Evolutionary conservation across 139 green algal genomes (phyloP).

Genomic region (Diplosphaera chodatii): DNA sequence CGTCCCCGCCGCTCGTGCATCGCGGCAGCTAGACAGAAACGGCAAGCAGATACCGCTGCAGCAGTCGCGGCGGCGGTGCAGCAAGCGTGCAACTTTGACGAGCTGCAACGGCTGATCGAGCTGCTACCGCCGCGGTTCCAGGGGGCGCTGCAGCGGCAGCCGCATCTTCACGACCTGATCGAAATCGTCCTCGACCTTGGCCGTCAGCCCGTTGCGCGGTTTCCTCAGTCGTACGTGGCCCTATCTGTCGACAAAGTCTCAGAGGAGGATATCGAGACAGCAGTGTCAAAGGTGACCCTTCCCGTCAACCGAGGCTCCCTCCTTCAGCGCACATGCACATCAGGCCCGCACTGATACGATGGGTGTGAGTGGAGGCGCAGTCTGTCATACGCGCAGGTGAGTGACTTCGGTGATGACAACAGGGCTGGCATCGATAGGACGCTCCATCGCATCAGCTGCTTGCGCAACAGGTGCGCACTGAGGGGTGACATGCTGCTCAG

Average conservation of each 20-base stretch:
- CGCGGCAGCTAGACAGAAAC: no score
- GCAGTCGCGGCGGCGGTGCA: background rate
- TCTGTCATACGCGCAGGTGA: slow-evolving; percentile 33
- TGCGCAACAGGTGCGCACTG: slow-evolving; percentile 53
- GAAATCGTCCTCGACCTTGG: slow-evolving; percentile 88
- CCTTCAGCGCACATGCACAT: no score
- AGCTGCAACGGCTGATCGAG: background rate
- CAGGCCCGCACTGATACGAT: no score
- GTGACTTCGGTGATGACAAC: slow-evolving; percentile 87
- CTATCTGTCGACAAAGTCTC: slow-evolving; percentile 43
- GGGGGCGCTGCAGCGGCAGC: background rate
- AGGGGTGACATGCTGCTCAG: no score
- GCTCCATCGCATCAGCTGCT: slow-evolving; percentile 87
- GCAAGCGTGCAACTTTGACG: background rate
- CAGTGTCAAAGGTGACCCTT: slow-evolving; percentile 38
- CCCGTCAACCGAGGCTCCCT: no score
- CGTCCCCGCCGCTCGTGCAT: no score
- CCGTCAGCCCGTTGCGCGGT: slow-evolving; percentile 62
- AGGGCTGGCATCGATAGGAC: slow-evolving; percentile 88
- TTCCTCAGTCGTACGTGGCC: slow-evolving; percentile 51
- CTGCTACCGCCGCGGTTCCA: background rate
- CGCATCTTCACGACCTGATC: slow-evolving; percentile 38
- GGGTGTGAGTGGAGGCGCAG: no score
- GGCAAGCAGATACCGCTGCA: no score
- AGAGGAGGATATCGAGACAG: slow-evolving; percentile 59